A percentile compares a stretch with the other conserved stretches of the same genome.
These are phyloP conservation scores for Trichophyton rubrum DNA, from an alignment of 2,329 filamentous ascomycete species.

Conservation along the genomic window DNA sequence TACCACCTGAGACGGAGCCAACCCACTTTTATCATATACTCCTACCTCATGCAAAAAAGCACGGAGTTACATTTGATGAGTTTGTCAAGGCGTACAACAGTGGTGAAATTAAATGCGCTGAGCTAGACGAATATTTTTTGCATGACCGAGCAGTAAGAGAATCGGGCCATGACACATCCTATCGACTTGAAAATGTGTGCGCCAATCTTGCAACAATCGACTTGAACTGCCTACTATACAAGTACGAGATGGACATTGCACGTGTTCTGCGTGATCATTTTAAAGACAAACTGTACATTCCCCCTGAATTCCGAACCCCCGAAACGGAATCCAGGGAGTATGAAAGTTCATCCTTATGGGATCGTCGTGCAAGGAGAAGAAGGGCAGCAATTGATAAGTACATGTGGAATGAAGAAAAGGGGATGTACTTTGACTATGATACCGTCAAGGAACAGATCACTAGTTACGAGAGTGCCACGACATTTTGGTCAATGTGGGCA, in stretches of 20 bases:
- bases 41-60: conserved; percentile 68
- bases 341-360: conserved; percentile 79
- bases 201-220: conserved; percentile 88
- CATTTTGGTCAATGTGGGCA: conserved; percentile 96
- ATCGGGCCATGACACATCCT: conserved; percentile 92
- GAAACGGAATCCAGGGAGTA: conserved; percentile 53
- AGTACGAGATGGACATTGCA: conserved; percentile 91
- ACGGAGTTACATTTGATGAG: conserved; percentile 66
- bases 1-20: conserved; percentile 84
- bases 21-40: conserved; percentile 76
- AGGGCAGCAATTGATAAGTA: conserved; percentile 83
- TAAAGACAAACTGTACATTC: conserved; percentile 68
- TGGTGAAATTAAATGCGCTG: conserved; percentile 63
- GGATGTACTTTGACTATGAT: conserved; percentile 98
- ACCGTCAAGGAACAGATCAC: conserved; percentile 68
- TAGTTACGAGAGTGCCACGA: conserved; percentile 81
- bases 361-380: conserved; percentile 71
- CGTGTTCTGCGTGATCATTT: conserved; percentile 75
- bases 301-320: conserved; percentile 64
- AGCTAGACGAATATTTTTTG: conserved; percentile 87
- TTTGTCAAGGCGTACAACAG: conserved; percentile 85
- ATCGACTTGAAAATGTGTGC: conserved; percentile 77
- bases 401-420: conserved; percentile 80
- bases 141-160: conserved; percentile 93
- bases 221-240: conserved; percentile 87